These are phyloP conservation scores for Magnaporthiopsis poae DNA, from an alignment of 2,329 filamentous ascomycete genomes.

Conservation along the genomic window DNA sequence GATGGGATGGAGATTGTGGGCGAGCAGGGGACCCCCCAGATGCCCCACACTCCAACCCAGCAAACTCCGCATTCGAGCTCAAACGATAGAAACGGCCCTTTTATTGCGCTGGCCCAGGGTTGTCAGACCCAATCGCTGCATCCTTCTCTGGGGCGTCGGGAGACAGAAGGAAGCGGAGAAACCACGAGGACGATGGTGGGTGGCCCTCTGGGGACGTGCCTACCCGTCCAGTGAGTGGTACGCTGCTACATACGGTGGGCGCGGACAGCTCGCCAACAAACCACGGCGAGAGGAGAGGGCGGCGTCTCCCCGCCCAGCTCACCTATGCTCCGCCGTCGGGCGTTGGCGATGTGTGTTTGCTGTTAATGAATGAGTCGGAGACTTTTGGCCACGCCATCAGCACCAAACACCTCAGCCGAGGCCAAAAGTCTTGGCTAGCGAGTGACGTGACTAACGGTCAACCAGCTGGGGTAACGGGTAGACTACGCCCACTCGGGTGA, in stretches of 20 bases:
- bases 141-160: no score
- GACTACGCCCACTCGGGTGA: neutral
- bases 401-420: neutral
- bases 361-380: neutral
- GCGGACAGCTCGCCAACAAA: neutral
- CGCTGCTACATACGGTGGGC: neutral
- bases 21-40: neutral
- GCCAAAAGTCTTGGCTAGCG: neutral
- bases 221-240: neutral
- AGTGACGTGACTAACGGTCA: neutral
- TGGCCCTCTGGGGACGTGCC: neutral
- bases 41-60: neutral
- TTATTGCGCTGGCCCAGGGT: neutral
- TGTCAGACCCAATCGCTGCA: neutral
- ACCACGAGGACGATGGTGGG: neutral
- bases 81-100: conserved; percentile 4
- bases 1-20: neutral
- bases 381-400: neutral
- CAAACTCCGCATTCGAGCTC: conserved; percentile 1
- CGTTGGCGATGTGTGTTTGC: no score
- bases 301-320: neutral
- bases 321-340: neutral
- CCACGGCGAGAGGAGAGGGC: neutral
- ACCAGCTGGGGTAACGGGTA: neutral
- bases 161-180: neutral